Conservation (phyloP, 225 moss, liverwort and hornwort genomes). For the Ulota crispa region DNA sequence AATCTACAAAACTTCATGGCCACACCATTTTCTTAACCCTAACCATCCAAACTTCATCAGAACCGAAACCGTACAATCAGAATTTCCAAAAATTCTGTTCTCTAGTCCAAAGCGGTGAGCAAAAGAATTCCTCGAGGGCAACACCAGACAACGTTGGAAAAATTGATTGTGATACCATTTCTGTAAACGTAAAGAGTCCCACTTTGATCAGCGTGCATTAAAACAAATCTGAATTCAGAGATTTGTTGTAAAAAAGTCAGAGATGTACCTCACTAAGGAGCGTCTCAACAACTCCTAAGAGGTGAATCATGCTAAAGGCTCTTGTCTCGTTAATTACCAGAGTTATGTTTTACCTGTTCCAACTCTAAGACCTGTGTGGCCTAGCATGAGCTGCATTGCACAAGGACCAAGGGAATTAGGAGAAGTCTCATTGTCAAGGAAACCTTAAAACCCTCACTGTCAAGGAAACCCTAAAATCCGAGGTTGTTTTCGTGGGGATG, state of each 20-base stretch:
- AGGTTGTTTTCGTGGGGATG: not conserved
- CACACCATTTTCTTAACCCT: not conserved
- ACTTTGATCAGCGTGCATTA: not conserved
- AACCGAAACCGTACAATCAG: not conserved
- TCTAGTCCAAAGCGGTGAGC: not conserved
- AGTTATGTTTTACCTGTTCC: not conserved
- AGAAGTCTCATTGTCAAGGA: not conserved
- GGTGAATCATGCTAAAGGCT: not conserved
- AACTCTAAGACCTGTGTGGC: not conserved
- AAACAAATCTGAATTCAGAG: not conserved
- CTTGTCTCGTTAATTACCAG: not conserved
- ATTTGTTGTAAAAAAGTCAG: not conserved
- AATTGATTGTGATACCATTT: not conserved
- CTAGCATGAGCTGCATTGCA: conserved; percentile 9
- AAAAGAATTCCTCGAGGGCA: not conserved
- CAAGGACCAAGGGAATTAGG: not conserved
- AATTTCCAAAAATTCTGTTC: not conserved
- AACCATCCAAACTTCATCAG: not conserved
- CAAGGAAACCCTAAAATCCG: conserved; percentile 14
- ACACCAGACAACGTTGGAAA: not conserved
- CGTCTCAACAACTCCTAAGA: not conserved
- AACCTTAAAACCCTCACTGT: conserved; percentile 14
- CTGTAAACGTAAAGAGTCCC: not conserved
- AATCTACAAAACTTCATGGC: not conserved
- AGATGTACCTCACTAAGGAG: not conserved